These are phyloP conservation scores for Lobosporangium transversale DNA, from an alignment of 192 early-diverging fungal species.

Conservation along the genomic window DNA sequence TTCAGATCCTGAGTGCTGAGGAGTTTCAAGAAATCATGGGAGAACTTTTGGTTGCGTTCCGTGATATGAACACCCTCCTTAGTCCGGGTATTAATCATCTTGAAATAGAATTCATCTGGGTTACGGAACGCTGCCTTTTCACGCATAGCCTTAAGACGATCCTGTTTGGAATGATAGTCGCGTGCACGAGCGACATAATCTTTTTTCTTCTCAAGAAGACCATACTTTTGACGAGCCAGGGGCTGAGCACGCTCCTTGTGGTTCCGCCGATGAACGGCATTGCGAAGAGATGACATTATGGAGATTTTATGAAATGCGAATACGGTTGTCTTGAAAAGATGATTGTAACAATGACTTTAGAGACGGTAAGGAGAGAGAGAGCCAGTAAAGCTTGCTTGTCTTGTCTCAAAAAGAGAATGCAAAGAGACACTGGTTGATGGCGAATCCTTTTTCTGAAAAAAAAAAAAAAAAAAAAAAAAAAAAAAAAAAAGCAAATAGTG, in stretches of 20 bases:
- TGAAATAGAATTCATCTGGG: constrained; percentile 99
- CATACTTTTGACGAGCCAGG: constrained; percentile 67
- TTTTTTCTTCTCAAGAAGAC: constrained; percentile 96
- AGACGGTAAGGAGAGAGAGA: no score
- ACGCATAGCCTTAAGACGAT: constrained; percentile 82
- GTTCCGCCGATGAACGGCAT: constrained; percentile 85
- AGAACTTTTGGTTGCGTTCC: constrained; percentile 76
- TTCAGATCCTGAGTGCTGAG: constrained; percentile 94
- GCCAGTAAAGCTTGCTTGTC: no score
- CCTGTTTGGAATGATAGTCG: constrained; percentile 90
- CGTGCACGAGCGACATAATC: constrained; percentile 96
- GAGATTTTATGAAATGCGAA: background rate
- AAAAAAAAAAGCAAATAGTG: no score
- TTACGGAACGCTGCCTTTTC: constrained; percentile 90
- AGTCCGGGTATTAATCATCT: constrained; percentile 90
- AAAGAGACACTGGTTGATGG: no score
- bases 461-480: no score
- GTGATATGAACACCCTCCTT: constrained; percentile 85
- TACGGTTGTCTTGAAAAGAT: background rate
- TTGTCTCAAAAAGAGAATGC: no score
- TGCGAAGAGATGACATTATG: constrained; percentile 77
- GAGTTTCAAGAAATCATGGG: constrained; percentile 80
- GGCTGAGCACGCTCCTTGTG: constrained; percentile 91
- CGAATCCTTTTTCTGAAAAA: no score
- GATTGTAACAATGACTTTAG: no score